phyloP scores from a whole-genome alignment of 805 yeast genomes.

The Suhomyces canberraensis region DNA sequence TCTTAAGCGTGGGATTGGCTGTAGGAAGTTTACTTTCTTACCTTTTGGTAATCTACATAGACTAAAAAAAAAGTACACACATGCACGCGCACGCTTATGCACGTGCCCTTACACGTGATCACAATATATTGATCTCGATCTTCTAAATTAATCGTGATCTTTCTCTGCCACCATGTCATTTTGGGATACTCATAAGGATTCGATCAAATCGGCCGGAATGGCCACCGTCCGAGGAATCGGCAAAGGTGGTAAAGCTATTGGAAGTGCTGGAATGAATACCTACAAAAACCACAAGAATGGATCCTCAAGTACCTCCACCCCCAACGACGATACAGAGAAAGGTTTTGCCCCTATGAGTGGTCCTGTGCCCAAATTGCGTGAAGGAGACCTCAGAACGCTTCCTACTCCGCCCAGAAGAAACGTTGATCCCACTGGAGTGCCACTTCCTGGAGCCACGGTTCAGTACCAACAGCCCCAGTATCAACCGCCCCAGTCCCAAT shows the following conservation, averaged over 20 bases:
- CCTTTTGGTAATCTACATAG: constrained; percentile 43
- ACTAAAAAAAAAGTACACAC: too few species aligned
- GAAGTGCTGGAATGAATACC: constrained; percentile 50
- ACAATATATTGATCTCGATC: background rate
- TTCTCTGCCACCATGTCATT: constrained; percentile 24
- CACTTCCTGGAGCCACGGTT: background rate
- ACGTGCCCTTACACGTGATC: too few species aligned
- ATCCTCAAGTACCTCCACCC: background rate
- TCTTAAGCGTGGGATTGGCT: constrained; percentile 74
- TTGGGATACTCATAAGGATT: constrained; percentile 52
- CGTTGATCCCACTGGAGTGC: background rate
- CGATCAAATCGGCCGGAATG: constrained; percentile 47
- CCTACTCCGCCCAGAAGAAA: constrained; percentile 42
- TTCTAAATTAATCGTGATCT: background rate
- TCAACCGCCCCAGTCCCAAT: background rate
- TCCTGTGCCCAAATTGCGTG: constrained; percentile 13
- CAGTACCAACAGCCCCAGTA: background rate
- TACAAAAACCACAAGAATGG: constrained; percentile 39
- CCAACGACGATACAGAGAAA: background rate
- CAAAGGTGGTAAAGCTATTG: constrained; percentile 45
- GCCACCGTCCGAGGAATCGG: constrained; percentile 52
- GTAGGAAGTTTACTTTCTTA: constrained; percentile 78
- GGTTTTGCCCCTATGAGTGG: constrained; percentile 6
- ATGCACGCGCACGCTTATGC: too few species aligned
- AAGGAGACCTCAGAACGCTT: constrained; percentile 28